Evolutionary conservation across 768 basidiomycete species (phyloP).

Genomic region (Pulveroboletus ravenelii): DNA sequence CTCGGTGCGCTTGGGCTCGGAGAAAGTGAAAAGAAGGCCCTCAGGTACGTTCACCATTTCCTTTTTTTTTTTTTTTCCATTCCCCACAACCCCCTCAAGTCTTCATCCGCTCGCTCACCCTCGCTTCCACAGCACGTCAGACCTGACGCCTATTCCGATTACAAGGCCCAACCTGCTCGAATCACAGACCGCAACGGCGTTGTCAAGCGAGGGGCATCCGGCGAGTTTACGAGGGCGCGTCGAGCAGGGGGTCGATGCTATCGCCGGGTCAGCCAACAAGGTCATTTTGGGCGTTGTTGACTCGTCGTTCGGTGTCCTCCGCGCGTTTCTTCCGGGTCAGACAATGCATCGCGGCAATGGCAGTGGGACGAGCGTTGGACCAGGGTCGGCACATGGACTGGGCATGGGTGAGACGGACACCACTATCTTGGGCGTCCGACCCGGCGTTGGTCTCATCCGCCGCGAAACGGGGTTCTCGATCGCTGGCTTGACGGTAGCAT

Average conservation of each 20-base stretch:
- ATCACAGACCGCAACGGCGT: slow-evolving; percentile 33
- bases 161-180: slow-evolving; percentile 45
- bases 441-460: slow-evolving; percentile 64
- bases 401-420: slow-evolving; percentile 6
- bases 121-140: slow-evolving; percentile 52
- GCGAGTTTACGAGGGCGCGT: slow-evolving; percentile 68
- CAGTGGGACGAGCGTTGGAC: slow-evolving; percentile 15
- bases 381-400: background rate
- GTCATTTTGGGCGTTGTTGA: slow-evolving; percentile 84
- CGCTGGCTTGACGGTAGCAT: slow-evolving; percentile 63
- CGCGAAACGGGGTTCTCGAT: slow-evolving; percentile 82
- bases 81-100: too few species aligned
- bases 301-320: slow-evolving; percentile 81
- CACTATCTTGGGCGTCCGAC: slow-evolving; percentile 29
- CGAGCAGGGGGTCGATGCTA: slow-evolving; percentile 73
- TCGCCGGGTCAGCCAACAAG: slow-evolving; percentile 78
- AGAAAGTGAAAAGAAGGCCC: slow-evolving; percentile 49
- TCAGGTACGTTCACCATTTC: slow-evolving; percentile 42
- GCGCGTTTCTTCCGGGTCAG: slow-evolving; percentile 62
- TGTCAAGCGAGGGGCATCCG: slow-evolving; percentile 45
- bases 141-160: slow-evolving; percentile 78
- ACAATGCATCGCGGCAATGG: background rate
- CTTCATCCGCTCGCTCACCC: background rate
- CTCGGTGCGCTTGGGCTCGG: slow-evolving; percentile 64
- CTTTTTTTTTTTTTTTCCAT: too few species aligned